Conservation (phyloP, 2,329 filamentous ascomycete genomes). For the Sporothrix dimorphospora region DNA sequence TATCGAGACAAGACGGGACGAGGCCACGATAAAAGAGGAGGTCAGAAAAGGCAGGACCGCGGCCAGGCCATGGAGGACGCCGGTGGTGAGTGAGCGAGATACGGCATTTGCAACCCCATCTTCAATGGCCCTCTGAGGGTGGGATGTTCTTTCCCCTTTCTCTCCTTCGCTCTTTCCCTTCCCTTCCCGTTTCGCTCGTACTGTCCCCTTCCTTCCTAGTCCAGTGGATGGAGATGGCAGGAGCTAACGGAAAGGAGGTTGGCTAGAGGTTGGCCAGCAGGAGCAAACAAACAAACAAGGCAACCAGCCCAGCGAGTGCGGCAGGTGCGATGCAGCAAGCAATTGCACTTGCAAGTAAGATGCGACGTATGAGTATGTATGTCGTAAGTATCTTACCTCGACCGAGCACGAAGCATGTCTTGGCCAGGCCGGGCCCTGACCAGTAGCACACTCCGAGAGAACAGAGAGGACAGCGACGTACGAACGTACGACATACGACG, state of each 20-base stretch:
- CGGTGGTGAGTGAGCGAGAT: background rate
- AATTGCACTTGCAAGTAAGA: background rate
- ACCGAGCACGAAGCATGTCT: background rate
- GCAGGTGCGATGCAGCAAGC: constrained; percentile 10
- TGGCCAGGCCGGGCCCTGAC: background rate
- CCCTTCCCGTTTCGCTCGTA: constrained; percentile 12
- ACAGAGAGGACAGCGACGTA: too few relatives aligned
- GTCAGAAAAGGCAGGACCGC: background rate
- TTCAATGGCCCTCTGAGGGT: background rate
- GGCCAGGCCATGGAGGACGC: background rate
- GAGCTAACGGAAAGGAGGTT: constrained; percentile 25
- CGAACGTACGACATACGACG: background rate
- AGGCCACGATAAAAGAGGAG: background rate
- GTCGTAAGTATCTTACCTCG: background rate
- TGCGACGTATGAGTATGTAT: background rate
- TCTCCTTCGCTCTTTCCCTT: background rate
- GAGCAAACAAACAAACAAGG: constrained; percentile 7
- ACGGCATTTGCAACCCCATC: background rate
- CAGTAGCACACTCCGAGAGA: background rate
- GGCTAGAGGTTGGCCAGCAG: constrained; percentile 23
- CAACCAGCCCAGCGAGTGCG: background rate
- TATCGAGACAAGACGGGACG: background rate
- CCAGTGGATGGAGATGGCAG: constrained; percentile 3
- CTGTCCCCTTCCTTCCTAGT: constrained; percentile 12
- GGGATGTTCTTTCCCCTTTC: constrained; percentile 28